A percentile compares a stretch with the other conserved stretches of the same genome.
Evolutionary conservation across 768 basidiomycete genomes (phyloP).

Genomic region (Holtermanniella nyarrowii): DNA sequence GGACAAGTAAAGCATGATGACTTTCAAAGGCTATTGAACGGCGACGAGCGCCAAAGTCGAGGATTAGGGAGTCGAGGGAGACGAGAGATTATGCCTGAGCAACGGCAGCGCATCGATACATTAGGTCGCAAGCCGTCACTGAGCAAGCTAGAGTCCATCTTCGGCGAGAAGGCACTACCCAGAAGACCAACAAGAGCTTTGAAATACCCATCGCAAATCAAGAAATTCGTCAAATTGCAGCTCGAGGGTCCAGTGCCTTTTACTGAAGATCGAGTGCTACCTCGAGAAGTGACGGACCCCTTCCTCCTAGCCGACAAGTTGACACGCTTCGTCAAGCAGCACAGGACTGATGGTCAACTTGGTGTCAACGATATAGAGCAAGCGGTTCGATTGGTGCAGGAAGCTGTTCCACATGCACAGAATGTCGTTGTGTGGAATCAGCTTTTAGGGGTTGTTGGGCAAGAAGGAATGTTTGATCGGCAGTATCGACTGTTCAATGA

Average conservation of each 20-base stretch:
- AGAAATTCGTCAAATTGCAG: not conserved
- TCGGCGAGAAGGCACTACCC: not conserved
- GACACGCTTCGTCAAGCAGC: not conserved
- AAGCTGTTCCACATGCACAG: not conserved
- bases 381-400: not conserved
- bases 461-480: slow-evolving; percentile 22
- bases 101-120: too few relatives aligned
- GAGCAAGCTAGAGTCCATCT: not conserved
- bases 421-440: slow-evolving; percentile 35
- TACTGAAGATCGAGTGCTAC: too few relatives aligned
- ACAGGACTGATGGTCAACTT: not conserved
- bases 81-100: too few relatives aligned
- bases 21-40: not conserved
- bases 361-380: not conserved
- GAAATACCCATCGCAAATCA: not conserved
- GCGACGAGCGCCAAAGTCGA: too few relatives aligned
- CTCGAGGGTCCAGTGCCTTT: not conserved
- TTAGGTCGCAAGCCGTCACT: not conserved
- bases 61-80: too few relatives aligned
- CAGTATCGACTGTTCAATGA: slow-evolving; percentile 36
- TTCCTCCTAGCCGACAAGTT: not conserved
- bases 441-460: slow-evolving; percentile 21
- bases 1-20: not conserved
- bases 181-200: not conserved
- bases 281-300: not conserved